A percentile compares a stretch with the other conserved stretches of the same genome.
phyloP scores from a whole-genome alignment of 305 asterid genomes.

The Fraxinus floribunda region DNA sequence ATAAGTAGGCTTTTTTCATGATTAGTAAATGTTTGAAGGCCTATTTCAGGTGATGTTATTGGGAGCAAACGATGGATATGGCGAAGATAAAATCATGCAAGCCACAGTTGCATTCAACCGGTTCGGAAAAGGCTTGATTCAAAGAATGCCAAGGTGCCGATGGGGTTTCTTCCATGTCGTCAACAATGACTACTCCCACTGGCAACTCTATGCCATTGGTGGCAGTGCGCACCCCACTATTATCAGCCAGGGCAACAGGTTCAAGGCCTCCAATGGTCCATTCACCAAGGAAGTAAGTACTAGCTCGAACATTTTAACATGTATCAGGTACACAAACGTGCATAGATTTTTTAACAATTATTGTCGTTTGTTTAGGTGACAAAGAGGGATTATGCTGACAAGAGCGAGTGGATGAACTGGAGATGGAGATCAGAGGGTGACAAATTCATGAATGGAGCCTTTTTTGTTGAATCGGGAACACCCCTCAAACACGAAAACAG shows the following conservation, averaged over 20 bases:
- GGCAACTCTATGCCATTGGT: conserved; percentile 47
- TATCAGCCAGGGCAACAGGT: conserved; percentile 48
- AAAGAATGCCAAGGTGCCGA: conserved; percentile 50
- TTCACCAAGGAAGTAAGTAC: conserved; percentile 32
- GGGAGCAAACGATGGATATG: conserved; percentile 37
- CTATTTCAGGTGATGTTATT: conserved; percentile 39
- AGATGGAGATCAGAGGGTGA: conserved; percentile 56
- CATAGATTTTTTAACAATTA: neutral
- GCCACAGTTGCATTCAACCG: conserved; percentile 43
- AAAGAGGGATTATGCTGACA: conserved; percentile 37
- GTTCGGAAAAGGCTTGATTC: conserved; percentile 40
- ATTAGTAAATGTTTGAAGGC: neutral
- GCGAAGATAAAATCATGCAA: conserved; percentile 43
- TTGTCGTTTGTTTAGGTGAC: conserved; percentile 33
- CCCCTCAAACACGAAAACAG: conserved; percentile 17
- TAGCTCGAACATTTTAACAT: neutral
- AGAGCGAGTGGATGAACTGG: conserved; percentile 40
- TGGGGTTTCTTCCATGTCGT: conserved; percentile 46
- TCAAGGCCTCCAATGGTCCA: conserved; percentile 32
- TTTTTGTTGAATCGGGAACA: conserved; percentile 44
- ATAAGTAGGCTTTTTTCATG: neutral
- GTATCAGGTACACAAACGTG: neutral
- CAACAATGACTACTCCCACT: conserved; percentile 42
- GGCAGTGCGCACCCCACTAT: conserved; percentile 47
- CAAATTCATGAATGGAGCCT: conserved; percentile 46